Conservation (phyloP, 805 yeast species). For the Ogataea nakhonphanomensis region DNA sequence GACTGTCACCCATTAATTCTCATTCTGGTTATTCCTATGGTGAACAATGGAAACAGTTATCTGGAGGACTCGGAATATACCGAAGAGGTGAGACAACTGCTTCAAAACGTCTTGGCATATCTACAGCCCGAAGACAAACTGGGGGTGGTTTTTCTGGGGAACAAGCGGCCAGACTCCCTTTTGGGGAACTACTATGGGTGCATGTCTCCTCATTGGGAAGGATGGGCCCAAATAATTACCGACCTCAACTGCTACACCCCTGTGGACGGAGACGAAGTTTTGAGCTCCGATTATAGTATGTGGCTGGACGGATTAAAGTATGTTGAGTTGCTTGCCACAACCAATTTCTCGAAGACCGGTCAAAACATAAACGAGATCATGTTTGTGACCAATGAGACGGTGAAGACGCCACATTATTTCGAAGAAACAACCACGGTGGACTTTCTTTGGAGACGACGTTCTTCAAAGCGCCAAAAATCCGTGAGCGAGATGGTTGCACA, state of each 20-base stretch:
- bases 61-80: slow-evolving; percentile 23
- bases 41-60: slow-evolving; percentile 19
- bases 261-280: slow-evolving; percentile 13
- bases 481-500: slow-evolving; percentile 12
- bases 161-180: slow-evolving; percentile 7
- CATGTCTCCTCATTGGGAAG: slow-evolving; percentile 27
- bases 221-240: slow-evolving; percentile 26
- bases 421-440: slow-evolving; percentile 1
- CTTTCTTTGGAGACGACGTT: neutral
- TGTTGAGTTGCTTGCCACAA: slow-evolving; percentile 18
- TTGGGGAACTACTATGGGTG: slow-evolving; percentile 34
- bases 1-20: slow-evolving; percentile 28
- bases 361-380: slow-evolving; percentile 19
- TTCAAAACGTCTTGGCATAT: slow-evolving; percentile 10
- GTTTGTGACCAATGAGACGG: slow-evolving; percentile 20
- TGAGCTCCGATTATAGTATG: slow-evolving; percentile 4
- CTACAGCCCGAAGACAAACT: slow-evolving; percentile 25
- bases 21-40: slow-evolving; percentile 27
- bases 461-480: neutral
- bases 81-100: slow-evolving; percentile 9
- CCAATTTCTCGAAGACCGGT: slow-evolving; percentile 17
- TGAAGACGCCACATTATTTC: neutral
- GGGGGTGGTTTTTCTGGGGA: slow-evolving; percentile 30
- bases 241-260: slow-evolving; percentile 21
- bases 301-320: slow-evolving; percentile 27